phyloP scores from a whole-genome alignment of 257 asterid species.

The Jasminum sambac region DNA sequence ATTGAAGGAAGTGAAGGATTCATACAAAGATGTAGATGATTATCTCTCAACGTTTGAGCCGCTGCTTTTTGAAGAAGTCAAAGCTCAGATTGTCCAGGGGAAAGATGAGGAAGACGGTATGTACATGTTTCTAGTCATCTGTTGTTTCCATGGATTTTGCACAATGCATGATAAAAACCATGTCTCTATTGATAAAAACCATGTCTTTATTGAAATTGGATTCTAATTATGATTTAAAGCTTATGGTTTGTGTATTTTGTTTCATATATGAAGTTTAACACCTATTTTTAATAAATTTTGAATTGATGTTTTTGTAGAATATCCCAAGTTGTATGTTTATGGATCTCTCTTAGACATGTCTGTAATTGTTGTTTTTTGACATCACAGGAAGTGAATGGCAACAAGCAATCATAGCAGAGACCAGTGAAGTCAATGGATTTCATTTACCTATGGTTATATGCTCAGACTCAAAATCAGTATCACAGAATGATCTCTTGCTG shows the following conservation, averaged over 20 bases:
- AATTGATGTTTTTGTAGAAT: background rate
- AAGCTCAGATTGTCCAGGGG: slow-evolving; percentile 70
- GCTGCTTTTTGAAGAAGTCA: slow-evolving; percentile 89
- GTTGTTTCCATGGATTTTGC: background rate
- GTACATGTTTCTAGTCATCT: slow-evolving; percentile 19
- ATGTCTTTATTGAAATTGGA: background rate
- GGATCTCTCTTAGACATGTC: background rate
- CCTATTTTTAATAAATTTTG: slow-evolving; percentile 15
- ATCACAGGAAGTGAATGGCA: slow-evolving; percentile 58
- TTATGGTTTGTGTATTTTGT: background rate
- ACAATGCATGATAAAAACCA: background rate
- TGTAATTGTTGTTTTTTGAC: slow-evolving; percentile 20
- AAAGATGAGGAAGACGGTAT: slow-evolving; percentile 71
- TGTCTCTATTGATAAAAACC: background rate
- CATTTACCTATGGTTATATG: slow-evolving; percentile 58
- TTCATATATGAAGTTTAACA: background rate
- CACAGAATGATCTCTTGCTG: slow-evolving; percentile 77
- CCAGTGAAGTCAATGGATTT: slow-evolving; percentile 76
- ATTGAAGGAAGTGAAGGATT: slow-evolving; percentile 63
- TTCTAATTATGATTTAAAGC: slow-evolving; percentile 15
- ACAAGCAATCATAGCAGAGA: slow-evolving; percentile 46
- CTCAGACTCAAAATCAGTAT: slow-evolving; percentile 35
- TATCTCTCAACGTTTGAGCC: slow-evolving; percentile 83
- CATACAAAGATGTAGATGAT: slow-evolving; percentile 72
- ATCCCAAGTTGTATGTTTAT: slow-evolving; percentile 17